Conservation (phyloP, 441 rosid species). For the Eruca vesicaria region DNA sequence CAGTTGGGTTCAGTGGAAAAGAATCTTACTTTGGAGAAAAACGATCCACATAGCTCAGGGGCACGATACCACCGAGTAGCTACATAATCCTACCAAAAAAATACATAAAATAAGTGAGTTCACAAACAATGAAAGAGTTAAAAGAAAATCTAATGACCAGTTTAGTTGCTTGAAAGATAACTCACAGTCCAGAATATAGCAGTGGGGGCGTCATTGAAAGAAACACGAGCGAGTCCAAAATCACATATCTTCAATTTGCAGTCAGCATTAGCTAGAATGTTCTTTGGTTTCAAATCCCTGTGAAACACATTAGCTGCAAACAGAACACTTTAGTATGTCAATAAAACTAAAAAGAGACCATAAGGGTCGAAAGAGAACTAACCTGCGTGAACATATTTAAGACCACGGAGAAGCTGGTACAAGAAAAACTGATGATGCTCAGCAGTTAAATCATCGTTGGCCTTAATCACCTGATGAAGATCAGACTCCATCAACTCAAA, state of each 20-base stretch:
- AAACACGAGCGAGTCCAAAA: conserved; percentile 96
- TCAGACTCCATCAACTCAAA: not conserved
- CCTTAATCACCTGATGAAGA: not conserved
- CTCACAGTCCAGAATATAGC: conserved; percentile 98
- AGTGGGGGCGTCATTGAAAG: conserved; percentile 95
- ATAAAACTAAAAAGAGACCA: not conserved
- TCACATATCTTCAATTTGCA: conserved; percentile 98
- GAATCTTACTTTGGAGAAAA: conserved; percentile 94
- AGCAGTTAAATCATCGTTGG: not conserved
- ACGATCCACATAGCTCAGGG: conserved; percentile 98
- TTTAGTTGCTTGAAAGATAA: conserved; percentile 17
- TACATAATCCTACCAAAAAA: conserved; percentile 79
- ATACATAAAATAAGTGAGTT: not conserved
- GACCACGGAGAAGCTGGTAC: not conserved
- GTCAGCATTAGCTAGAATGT: conserved; percentile 97
- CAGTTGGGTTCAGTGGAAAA: not conserved
- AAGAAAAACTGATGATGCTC: not conserved
- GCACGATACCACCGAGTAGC: conserved; percentile 99
- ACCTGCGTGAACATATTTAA: not conserved
- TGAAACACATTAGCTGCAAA: conserved; percentile 94
- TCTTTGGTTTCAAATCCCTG: conserved; percentile 95
- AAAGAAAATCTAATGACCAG: not conserved
- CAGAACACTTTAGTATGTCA: not conserved
- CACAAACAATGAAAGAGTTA: not conserved
- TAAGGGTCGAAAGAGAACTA: not conserved